Conservation (phyloP, 2,329 filamentous ascomycete genomes). For the Fusarium siculi region DNA sequence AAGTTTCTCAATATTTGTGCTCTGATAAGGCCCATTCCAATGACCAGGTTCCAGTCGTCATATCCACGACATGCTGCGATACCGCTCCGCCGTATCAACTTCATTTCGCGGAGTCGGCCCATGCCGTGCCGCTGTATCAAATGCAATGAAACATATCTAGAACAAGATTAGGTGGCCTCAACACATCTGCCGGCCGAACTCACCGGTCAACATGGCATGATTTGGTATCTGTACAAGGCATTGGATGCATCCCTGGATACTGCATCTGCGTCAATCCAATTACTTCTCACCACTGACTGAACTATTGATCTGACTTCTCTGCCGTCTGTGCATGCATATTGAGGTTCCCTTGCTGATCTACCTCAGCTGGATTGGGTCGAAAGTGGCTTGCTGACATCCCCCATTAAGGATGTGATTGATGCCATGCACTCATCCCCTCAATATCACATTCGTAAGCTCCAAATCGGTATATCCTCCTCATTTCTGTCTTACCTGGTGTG, state of each 20-base stretch:
- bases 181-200: background rate
- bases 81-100: background rate
- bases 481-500: background rate
- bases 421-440: background rate
- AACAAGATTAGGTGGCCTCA: background rate
- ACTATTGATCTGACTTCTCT: background rate
- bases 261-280: background rate
- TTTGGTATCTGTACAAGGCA: background rate
- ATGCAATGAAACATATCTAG: slow-evolving; percentile 1
- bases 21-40: background rate
- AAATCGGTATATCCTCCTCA: background rate
- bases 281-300: accelerated
- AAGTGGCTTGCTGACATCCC: background rate
- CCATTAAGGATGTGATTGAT: background rate
- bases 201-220: background rate
- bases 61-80: background rate
- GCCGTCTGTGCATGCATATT: background rate
- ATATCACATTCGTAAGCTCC: background rate
- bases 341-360: background rate
- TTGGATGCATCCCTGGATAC: background rate
- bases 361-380: background rate
- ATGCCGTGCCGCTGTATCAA: background rate
- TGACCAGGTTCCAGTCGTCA: no score
- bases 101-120: background rate
- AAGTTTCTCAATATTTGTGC: background rate